Percentiles rank a stretch among this genome's conserved stretches.
Conservation (phyloP, 2,329 filamentous ascomycete genomes). For the Fusarium pilosicola region DNA sequence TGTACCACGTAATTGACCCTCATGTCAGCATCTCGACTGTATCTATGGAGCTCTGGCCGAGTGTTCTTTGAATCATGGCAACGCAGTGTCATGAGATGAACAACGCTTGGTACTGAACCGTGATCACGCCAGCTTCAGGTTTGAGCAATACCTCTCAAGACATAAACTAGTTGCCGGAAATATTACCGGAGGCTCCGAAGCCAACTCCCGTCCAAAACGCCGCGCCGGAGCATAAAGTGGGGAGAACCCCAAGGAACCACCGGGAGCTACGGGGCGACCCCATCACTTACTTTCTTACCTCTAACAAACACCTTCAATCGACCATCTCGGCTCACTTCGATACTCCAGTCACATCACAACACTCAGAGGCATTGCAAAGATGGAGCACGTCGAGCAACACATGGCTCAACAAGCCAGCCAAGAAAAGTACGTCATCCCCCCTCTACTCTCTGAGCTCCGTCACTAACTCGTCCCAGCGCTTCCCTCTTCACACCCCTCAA, state of each 20-base stretch:
- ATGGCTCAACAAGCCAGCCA: slow-evolving; percentile 63
- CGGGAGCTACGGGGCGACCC: slow-evolving; percentile 19
- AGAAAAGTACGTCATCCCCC: slow-evolving; percentile 49
- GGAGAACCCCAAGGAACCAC: slow-evolving; percentile 29
- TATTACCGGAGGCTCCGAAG: background rate
- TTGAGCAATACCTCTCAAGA: background rate
- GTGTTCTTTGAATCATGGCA: background rate
- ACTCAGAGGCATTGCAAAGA: slow-evolving; percentile 37
- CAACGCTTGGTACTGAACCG: too few species aligned
- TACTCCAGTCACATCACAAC: background rate
- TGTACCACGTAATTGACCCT: background rate
- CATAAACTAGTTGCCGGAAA: background rate
- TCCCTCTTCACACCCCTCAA: slow-evolving; percentile 70
- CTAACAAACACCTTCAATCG: slow-evolving; percentile 3
- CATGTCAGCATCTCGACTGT: background rate
- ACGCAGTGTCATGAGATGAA: background rate
- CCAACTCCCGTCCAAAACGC: slow-evolving; percentile 27
- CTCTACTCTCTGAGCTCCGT: background rate
- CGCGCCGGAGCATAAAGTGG: slow-evolving; percentile 25
- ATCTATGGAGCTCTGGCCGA: background rate
- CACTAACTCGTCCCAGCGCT: slow-evolving; percentile 45
- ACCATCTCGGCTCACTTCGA: background rate
- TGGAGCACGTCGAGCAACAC: slow-evolving; percentile 69
- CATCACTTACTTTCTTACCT: slow-evolving; percentile 6
- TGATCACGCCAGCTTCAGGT: too few species aligned